Evolutionary conservation across 371 early-diverging fungal species (phyloP).

Genomic region (Sporodiniella umbellata): DNA sequence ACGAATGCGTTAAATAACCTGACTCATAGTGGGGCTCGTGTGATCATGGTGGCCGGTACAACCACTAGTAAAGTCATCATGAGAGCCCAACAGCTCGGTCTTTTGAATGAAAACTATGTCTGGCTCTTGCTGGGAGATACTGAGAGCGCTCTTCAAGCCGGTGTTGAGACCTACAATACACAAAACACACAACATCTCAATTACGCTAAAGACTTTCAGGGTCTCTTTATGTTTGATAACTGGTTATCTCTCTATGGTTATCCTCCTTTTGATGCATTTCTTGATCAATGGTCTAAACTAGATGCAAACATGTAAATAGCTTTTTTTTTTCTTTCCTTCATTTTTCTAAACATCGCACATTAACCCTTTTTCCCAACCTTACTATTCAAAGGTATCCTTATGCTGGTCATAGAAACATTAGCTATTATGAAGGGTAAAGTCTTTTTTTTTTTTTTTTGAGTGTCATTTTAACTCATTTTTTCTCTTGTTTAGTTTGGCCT

Average conservation of each 20-base stretch:
- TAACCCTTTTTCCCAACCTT: too few species aligned
- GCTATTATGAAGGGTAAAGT: conserved; percentile 58
- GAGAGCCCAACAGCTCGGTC: conserved; percentile 32
- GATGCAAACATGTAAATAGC: conserved; percentile 43
- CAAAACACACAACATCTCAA: conserved; percentile 20
- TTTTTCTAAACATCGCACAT: too few species aligned
- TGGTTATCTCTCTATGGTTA: conserved; percentile 52
- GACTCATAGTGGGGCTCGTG: conserved; percentile 35
- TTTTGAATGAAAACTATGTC: conserved; percentile 40
- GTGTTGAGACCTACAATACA: conserved; percentile 21
- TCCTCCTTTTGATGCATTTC: conserved; percentile 49
- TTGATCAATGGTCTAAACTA: conserved; percentile 49
- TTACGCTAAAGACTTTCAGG: conserved; percentile 37
- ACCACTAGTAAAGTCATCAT: conserved; percentile 29
- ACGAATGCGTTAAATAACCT: conserved; percentile 23
- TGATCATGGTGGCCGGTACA: conserved; percentile 40
- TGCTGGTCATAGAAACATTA: conserved; percentile 53
- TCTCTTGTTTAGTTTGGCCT: conserved; percentile 41
- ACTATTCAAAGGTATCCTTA: conserved; percentile 49
- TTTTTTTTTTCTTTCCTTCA: too few species aligned
- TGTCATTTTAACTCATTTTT: too few species aligned
- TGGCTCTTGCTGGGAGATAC: conserved; percentile 52
- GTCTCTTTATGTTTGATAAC: conserved; percentile 55
- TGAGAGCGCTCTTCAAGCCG: conserved; percentile 23
- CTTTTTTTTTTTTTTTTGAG: too few species aligned